Conservation (phyloP, 2,329 filamentous ascomycete genomes). For the Dothistroma pini region DNA sequence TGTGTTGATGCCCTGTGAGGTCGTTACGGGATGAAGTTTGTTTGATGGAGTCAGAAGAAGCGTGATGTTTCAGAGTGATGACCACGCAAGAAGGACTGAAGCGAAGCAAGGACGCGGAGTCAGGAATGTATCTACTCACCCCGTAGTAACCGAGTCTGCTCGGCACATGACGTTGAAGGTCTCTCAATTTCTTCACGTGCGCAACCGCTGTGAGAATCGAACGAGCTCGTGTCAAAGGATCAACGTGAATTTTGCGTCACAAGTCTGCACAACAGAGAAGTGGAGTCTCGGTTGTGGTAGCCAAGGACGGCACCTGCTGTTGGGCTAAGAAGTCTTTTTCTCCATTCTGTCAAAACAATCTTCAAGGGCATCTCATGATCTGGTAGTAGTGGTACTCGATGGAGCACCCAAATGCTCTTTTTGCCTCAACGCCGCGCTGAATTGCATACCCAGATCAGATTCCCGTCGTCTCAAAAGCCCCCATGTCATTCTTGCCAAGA, state of each 20-base stretch:
- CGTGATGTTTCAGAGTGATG: background rate
- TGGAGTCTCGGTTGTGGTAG: background rate
- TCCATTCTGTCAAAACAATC: background rate
- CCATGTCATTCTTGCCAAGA: conserved; percentile 1
- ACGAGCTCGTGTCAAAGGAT: background rate
- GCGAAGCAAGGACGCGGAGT: conserved; percentile 1
- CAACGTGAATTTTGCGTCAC: background rate
- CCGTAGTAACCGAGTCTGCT: background rate
- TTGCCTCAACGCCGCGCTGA: conserved; percentile 3
- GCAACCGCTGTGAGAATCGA: background rate
- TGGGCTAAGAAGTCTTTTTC: background rate
- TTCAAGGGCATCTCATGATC: background rate
- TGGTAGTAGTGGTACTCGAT: background rate
- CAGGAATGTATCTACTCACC: conserved; percentile 2
- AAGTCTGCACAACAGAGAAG: background rate
- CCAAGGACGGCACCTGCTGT: background rate
- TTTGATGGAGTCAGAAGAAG: background rate
- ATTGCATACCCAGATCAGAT: conserved; percentile 2
- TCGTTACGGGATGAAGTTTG: background rate
- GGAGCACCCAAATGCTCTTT: background rate
- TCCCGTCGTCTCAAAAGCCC: background rate
- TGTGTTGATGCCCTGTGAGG: background rate
- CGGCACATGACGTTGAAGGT: background rate
- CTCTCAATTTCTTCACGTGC: background rate
- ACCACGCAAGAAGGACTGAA: background rate